phyloP scores from a whole-genome alignment of 2,329 filamentous ascomycete genomes.

The Calonectria hawksworthii region DNA sequence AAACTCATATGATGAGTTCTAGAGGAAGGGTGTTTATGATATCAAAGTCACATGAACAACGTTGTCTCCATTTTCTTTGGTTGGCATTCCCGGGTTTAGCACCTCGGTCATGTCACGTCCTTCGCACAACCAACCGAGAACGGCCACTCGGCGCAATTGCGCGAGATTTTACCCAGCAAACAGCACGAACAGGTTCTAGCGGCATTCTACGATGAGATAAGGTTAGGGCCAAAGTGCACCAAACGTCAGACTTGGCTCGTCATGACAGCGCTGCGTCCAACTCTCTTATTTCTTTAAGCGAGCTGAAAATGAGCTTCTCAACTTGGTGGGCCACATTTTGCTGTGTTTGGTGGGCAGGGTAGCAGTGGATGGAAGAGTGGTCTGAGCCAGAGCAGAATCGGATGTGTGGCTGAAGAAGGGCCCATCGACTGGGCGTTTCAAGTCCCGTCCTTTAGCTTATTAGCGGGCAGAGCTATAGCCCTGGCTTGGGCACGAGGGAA shows the following conservation, averaged over 20 bases:
- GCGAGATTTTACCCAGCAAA: background rate
- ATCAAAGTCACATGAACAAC: background rate
- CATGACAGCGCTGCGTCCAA: background rate
- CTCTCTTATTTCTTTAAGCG: background rate
- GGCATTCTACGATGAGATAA: background rate
- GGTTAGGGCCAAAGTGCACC: background rate
- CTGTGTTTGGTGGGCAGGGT: background rate
- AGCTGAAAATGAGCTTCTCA: background rate
- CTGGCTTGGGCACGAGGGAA: background rate
- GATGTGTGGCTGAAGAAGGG: background rate
- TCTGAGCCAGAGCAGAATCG: background rate
- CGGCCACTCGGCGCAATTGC: background rate
- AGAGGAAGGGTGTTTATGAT: background rate
- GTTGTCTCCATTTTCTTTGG: background rate
- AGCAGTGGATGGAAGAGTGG: background rate
- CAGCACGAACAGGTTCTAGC: background rate
- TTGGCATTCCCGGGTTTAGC: background rate
- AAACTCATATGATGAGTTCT: background rate
- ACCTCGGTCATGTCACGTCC: background rate
- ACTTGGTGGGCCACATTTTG: background rate
- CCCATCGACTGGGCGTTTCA: background rate
- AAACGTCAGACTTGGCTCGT: background rate
- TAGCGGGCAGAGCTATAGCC: background rate
- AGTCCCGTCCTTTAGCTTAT: background rate
- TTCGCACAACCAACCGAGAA: background rate